Percentiles rank a stretch among this genome's conserved stretches.
Evolutionary conservation across 2,329 filamentous ascomycete genomes (phyloP).

Genomic region (Epichloe coenophiala): DNA sequence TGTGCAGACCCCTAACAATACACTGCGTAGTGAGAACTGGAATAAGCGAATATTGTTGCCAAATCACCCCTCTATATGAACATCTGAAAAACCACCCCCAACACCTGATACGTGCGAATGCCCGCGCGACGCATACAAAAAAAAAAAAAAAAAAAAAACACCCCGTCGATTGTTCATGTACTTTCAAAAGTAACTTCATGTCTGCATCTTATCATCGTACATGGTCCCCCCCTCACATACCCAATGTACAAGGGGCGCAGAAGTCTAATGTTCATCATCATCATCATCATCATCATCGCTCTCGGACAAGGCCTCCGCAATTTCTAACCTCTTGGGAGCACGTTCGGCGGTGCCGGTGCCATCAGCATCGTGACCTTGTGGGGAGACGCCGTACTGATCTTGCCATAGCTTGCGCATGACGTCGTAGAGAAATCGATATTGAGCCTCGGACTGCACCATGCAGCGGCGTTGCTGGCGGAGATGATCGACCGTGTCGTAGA

Average conservation of each 20-base stretch:
- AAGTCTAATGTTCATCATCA: not conserved
- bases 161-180: too few relatives aligned
- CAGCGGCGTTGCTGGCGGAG: conserved; percentile 78
- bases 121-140: not conserved
- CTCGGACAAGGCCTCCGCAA: conserved; percentile 29
- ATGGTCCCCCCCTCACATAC: too few relatives aligned
- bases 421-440: conserved; percentile 82
- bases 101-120: not conserved
- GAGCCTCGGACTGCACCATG: conserved; percentile 86
- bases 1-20: too few relatives aligned
- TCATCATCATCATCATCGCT: not conserved
- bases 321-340: conserved; percentile 39
- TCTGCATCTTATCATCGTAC: not conserved
- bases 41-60: too few relatives aligned
- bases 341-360: conserved; percentile 28
- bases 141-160: too few relatives aligned
- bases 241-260: not conserved
- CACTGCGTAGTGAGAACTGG: too few relatives aligned
- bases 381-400: conserved; percentile 40
- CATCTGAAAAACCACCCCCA: too few relatives aligned
- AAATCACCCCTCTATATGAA: too few relatives aligned
- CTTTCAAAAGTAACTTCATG: too few relatives aligned
- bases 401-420: conserved; percentile 65
- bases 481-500: conserved; percentile 66
- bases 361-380: conserved; percentile 18